Percentiles rank a stretch among this genome's conserved stretches.
Evolutionary conservation across 805 yeast genomes (phyloP).

Genomic region (Cyberlindnera meyerae): DNA sequence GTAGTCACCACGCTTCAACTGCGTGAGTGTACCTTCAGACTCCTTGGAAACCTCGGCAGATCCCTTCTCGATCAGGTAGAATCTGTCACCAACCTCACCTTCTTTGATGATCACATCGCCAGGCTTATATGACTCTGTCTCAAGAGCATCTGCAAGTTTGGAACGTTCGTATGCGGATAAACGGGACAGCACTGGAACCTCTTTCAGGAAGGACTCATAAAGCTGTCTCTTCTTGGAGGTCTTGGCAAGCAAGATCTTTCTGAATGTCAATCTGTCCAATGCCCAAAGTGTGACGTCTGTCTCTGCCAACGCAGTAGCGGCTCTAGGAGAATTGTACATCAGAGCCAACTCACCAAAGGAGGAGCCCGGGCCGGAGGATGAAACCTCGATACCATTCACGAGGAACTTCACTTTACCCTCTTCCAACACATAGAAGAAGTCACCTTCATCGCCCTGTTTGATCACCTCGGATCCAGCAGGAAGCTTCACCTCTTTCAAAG

Average conservation of each 20-base stretch:
- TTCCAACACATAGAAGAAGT: slow-evolving; percentile 84
- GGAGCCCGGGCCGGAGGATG: slow-evolving; percentile 77
- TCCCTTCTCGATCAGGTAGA: slow-evolving; percentile 76
- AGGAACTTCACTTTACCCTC: slow-evolving; percentile 76
- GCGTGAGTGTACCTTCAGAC: slow-evolving; percentile 55
- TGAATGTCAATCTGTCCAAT: slow-evolving; percentile 86
- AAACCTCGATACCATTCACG: slow-evolving; percentile 62
- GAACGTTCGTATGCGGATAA: slow-evolving; percentile 79
- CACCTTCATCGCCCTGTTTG: slow-evolving; percentile 92
- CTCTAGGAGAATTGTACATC: slow-evolving; percentile 97
- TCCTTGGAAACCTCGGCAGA: slow-evolving; percentile 65
- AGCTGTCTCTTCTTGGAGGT: slow-evolving; percentile 85
- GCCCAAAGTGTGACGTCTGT: slow-evolving; percentile 83
- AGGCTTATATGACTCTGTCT: slow-evolving; percentile 63
- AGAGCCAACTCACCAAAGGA: slow-evolving; percentile 95
- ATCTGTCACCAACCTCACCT: slow-evolving; percentile 80
- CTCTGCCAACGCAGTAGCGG: slow-evolving; percentile 82
- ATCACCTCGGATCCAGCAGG: slow-evolving; percentile 62
- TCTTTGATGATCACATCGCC: slow-evolving; percentile 77
- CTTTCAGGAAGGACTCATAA: slow-evolving; percentile 84
- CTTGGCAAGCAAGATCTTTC: slow-evolving; percentile 85
- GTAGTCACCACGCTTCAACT: slow-evolving; percentile 76
- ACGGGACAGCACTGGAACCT: slow-evolving; percentile 72
- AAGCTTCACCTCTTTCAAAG: slow-evolving; percentile 71
- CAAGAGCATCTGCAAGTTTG: slow-evolving; percentile 91